Conservation (phyloP, 2,329 filamentous ascomycete species). For the Claviceps sp. region DNA sequence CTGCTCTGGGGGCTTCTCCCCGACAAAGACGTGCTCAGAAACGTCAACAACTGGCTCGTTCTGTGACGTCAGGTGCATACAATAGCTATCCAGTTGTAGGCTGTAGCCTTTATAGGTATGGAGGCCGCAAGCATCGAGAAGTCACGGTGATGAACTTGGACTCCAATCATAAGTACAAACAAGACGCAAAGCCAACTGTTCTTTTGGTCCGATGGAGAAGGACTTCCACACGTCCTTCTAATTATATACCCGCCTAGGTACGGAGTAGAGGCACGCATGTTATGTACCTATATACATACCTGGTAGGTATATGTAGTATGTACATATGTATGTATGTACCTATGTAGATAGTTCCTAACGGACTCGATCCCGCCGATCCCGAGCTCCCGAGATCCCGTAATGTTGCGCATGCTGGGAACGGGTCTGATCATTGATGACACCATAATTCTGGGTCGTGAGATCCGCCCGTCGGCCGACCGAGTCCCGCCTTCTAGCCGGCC, state of each 20-base stretch:
- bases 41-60: not conserved
- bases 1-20: not conserved
- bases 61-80: not conserved
- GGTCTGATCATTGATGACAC: not conserved
- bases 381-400: no score
- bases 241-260: no score
- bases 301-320: no score
- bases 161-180: no score
- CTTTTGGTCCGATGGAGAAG: no score
- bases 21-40: constrained; percentile 7
- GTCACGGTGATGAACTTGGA: no score
- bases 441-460: not conserved
- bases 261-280: no score
- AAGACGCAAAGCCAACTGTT: no score
- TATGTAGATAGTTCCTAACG: not conserved
- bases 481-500: not conserved
- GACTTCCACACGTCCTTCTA: no score
- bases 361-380: not conserved
- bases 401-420: no score
- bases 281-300: not conserved
- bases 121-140: no score
- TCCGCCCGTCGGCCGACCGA: constrained; percentile 2
- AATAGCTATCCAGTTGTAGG: not conserved
- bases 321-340: not conserved
- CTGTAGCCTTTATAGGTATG: no score